These are phyloP conservation scores for Cucumis hystrix DNA, from an alignment of 306 rosid species.

Conservation along the genomic window DNA sequence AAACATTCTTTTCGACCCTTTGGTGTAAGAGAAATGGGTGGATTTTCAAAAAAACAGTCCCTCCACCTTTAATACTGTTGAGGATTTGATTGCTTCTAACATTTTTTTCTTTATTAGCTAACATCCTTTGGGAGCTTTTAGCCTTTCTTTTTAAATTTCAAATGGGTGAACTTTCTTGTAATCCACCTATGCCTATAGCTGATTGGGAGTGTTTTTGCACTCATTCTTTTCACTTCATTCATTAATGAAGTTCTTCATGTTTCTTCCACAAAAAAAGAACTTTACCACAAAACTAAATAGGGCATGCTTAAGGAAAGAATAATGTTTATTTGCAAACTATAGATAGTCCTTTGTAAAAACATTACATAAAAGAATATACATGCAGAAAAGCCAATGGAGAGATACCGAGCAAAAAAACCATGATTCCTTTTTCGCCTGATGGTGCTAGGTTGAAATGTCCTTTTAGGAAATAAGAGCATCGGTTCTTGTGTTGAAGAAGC, in stretches of 20 bases:
- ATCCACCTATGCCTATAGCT: neutral
- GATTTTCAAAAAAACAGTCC: no score
- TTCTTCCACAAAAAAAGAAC: neutral
- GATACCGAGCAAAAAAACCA: constrained; percentile 85
- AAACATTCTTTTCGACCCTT: no score
- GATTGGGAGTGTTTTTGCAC: neutral
- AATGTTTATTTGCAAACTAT: neutral
- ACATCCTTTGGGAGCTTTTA: no score
- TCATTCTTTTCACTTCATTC: neutral
- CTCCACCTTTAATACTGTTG: no score
- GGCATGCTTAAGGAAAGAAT: neutral
- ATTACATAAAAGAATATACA: neutral
- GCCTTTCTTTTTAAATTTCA: no score
- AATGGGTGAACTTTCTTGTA: no score
- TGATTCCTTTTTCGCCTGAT: constrained; percentile 76
- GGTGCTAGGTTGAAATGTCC: constrained; percentile 84
- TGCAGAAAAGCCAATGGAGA: neutral
- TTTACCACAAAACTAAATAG: neutral
- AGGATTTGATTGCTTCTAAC: no score
- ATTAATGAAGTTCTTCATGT: no score
- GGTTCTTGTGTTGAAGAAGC: constrained; percentile 47
- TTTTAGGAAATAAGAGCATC: constrained; percentile 70
- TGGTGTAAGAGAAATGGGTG: neutral
- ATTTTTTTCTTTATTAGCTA: no score
- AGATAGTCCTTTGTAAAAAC: neutral